Percentiles rank a stretch among this genome's conserved stretches.
phyloP scores from a whole-genome alignment of 2,329 filamentous ascomycete species.

The Colletotrichum truncatum region DNA sequence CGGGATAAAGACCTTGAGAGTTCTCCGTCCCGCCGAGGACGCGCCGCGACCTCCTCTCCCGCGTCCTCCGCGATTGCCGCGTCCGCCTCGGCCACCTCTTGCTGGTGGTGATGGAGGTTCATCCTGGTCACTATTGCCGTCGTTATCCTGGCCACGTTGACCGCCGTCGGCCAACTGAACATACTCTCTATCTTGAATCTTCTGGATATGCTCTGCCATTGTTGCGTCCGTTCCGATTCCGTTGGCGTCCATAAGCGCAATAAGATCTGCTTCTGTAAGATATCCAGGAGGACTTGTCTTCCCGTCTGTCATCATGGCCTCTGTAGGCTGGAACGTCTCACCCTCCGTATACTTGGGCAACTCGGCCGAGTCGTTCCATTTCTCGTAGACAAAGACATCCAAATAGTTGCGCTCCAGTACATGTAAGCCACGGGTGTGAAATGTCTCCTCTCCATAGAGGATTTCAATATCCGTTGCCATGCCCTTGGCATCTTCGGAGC shows the following conservation, averaged over 20 bases:
- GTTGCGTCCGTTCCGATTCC: constrained; percentile 98
- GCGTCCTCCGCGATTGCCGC: constrained; percentile 51
- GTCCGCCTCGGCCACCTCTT: constrained; percentile 53
- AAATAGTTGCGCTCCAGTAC: constrained; percentile 93
- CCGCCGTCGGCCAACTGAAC: constrained; percentile 70
- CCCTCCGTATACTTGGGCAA: constrained; percentile 82
- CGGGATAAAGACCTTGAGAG: constrained; percentile 88
- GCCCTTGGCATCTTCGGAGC: constrained; percentile 91
- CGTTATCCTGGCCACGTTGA: constrained; percentile 45
- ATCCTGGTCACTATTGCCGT: constrained; percentile 49
- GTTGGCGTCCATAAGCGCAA: constrained; percentile 97
- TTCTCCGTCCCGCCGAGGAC: constrained; percentile 50
- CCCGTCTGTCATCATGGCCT: constrained; percentile 91
- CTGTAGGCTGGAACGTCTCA: constrained; percentile 86
- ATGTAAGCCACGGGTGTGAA: constrained; percentile 83
- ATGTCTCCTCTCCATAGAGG: constrained; percentile 82
- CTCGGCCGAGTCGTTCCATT: constrained; percentile 88
- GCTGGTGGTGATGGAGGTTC: constrained; percentile 46
- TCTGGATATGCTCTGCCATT: constrained; percentile 98
- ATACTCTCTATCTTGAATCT: constrained; percentile 91
- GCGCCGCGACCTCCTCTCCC: constrained; percentile 51
- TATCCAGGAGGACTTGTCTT: constrained; percentile 87
- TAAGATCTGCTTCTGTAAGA: constrained; percentile 93
- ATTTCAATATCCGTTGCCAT: constrained; percentile 87
- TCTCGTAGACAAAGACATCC: constrained; percentile 95